Conservation (phyloP, 73 alveolate genomes). For the Paramecium primaurelia region DNA sequence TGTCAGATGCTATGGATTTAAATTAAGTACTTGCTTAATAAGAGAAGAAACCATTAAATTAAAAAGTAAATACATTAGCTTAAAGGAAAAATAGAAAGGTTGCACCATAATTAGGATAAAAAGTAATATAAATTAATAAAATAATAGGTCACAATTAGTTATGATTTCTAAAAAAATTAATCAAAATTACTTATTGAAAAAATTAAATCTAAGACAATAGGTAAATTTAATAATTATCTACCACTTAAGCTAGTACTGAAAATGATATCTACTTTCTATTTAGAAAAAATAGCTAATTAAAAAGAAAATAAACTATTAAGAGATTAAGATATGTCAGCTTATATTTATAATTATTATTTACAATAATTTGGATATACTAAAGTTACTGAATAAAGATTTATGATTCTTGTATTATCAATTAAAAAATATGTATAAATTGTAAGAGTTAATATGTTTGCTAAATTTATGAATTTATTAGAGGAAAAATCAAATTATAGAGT, state of each 20-base stretch:
- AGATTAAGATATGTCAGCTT: slow-evolving; percentile 47
- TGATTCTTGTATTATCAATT: slow-evolving; percentile 19
- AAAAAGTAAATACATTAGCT: neutral
- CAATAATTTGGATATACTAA: slow-evolving; percentile 47
- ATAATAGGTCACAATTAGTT: neutral
- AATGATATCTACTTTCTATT: slow-evolving; percentile 30
- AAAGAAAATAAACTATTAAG: slow-evolving; percentile 38
- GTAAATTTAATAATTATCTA: slow-evolving; percentile 25
- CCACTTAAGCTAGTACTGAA: slow-evolving; percentile 37
- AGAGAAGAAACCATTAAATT: neutral
- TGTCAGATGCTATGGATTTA: slow-evolving; percentile 3
- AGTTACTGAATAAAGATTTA: slow-evolving; percentile 46
- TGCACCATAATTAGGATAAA: slow-evolving; percentile 37
- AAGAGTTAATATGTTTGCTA: slow-evolving; percentile 54
- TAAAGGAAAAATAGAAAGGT: neutral
- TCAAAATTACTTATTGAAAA: slow-evolving; percentile 37
- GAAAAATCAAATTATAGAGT: slow-evolving; percentile 26
- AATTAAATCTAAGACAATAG: neutral
- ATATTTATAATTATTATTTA: slow-evolving; percentile 36
- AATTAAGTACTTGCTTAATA: neutral
- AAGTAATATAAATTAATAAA: neutral
- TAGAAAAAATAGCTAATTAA: neutral
- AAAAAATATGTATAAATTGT: slow-evolving; percentile 16
- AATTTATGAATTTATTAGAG: slow-evolving; percentile 41
- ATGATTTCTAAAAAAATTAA: slow-evolving; percentile 40